Evolutionary conservation across 768 basidiomycete genomes (phyloP).

Genomic region (Serendipita sp.): DNA sequence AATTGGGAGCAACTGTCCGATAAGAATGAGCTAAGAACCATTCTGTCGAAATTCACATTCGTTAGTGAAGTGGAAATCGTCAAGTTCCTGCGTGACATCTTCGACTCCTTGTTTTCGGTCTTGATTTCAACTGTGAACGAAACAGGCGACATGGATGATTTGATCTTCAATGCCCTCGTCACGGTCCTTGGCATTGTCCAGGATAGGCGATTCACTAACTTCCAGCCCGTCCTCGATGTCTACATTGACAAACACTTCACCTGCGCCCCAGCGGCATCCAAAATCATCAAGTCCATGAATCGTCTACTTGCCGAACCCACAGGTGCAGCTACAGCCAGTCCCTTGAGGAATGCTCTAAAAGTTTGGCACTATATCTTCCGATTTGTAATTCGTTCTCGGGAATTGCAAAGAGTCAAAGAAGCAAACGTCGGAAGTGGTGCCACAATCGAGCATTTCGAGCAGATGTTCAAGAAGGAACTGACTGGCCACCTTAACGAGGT

Average conservation of each 20-base stretch:
- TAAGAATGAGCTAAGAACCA: constrained; percentile 47
- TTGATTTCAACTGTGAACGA: constrained; percentile 62
- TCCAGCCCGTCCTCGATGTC: constrained; percentile 82
- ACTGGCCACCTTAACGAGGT: constrained; percentile 62
- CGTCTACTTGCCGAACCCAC: constrained; percentile 60
- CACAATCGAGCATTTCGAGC: constrained; percentile 74
- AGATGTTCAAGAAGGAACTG: constrained; percentile 71
- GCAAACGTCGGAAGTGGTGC: constrained; percentile 63
- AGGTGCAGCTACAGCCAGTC: constrained; percentile 53
- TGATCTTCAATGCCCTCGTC: constrained; percentile 83
- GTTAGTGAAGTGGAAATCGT: constrained; percentile 91
- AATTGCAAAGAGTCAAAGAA: constrained; percentile 72
- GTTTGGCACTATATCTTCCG: constrained; percentile 97
- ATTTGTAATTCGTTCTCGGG: constrained; percentile 80
- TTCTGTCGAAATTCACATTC: constrained; percentile 75
- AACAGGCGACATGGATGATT: constrained; percentile 60
- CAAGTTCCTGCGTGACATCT: constrained; percentile 80
- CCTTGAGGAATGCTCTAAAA: constrained; percentile 77
- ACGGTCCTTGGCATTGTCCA: constrained; percentile 84
- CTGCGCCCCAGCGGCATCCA: constrained; percentile 63
- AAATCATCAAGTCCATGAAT: constrained; percentile 80
- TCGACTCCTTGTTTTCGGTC: constrained; percentile 86
- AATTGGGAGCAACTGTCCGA: constrained; percentile 63
- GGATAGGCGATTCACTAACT: constrained; percentile 89
- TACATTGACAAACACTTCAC: constrained; percentile 86